These are phyloP conservation scores for Aphanomyces stellatus DNA, from an alignment of 352 stramenopile genomes.

Conservation along the genomic window DNA sequence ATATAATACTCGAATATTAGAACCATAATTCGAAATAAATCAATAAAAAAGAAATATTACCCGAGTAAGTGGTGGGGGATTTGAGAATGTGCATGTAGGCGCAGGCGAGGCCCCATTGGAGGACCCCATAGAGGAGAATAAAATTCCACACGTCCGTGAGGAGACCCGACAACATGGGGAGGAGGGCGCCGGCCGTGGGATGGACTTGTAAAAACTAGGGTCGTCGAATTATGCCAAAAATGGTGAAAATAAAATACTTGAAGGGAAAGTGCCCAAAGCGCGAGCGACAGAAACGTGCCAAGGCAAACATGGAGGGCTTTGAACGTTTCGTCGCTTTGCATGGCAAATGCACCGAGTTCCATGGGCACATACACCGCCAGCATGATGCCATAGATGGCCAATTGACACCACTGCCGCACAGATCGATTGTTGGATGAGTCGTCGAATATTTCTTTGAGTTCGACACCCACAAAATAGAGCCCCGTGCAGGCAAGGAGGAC, in stretches of 20 bases:
- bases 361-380: not conserved
- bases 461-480: not conserved
- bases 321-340: not conserved
- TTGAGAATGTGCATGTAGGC: slow-evolving; percentile 14
- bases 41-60: too few species aligned
- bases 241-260: not conserved
- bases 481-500: not conserved
- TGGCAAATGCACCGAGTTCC: not conserved
- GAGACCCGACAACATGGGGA: slow-evolving; percentile 6
- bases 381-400: not conserved
- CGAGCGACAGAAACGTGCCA: not conserved
- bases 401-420: not conserved
- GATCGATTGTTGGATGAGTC: not conserved
- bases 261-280: slow-evolving; percentile 5
- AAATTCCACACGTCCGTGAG: slow-evolving; percentile 8
- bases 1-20: not conserved
- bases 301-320: not conserved
- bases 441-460: not conserved
- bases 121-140: slow-evolving; percentile 10
- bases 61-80: not conserved
- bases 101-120: slow-evolving; percentile 9
- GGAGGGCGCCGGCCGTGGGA: slow-evolving; percentile 2
- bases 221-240: not conserved
- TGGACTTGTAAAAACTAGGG: slow-evolving; percentile 16
- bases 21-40: not conserved